Evolutionary conservation across 1,139 yeast species (phyloP), one percentile per base, ranked within the genome.

Genomic region (Taiozyma sp.): DNA sequence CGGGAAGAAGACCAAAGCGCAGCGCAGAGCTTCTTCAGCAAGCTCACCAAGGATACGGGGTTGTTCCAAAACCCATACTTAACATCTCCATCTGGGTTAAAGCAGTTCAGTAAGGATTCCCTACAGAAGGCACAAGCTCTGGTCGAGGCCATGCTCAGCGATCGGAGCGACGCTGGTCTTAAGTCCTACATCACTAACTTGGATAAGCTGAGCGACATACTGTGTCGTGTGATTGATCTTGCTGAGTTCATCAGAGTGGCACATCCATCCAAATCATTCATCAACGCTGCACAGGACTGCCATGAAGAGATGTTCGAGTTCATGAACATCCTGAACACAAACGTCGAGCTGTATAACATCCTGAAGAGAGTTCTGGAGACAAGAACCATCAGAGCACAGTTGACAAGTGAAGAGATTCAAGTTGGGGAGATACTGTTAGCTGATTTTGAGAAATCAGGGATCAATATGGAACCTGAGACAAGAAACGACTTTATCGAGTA

Each of bases 401-500:
- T 92, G 30, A 67, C 83, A 2, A 69, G 70, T 3, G 99, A 95
- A 68, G 98, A 95, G 64, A 66, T 81, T 14, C 80, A 85, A 49
- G 98, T 92, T 2, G 99, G 97, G 0, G 78, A 81, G 51, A 80
- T 91, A 47, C 74, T 95, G 45, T 74, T 85, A 55, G 84, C 87
- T 48, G 99, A 95, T 67, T 93, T 93, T 65, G 88, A 88, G 60
- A 83, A 91, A 57, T 88, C 97, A 0, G 99, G 99, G 1, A 88
- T 92, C 42, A 87, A 86, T 62, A 83, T 92, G 84, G 86, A 81
- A 60, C 82, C 84, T 0, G 71, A 74, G 30, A 79, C 87, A 0
- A 75, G 96, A 54, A 76, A 79, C 19, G 76, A 80, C 55, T 95
- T 93, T 66, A 92, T 93, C 30, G 77, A 81, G 16, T 72, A 91